Evolutionary conservation across 768 basidiomycete genomes (phyloP).

Genomic region (Termitomyces bulborhizus): DNA sequence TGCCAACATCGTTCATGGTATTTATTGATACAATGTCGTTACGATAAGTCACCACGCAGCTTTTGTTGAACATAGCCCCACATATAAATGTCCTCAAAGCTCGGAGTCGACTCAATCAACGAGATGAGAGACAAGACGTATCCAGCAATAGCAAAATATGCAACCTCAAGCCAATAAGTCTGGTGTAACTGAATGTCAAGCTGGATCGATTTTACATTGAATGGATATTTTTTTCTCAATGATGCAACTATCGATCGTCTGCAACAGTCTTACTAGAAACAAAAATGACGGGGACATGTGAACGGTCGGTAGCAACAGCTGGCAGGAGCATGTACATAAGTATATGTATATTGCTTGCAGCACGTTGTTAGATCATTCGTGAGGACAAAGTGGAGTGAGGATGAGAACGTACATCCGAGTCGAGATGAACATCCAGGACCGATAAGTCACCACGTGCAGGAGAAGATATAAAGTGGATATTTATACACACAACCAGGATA

Average conservation of each 20-base stretch:
- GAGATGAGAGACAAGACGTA: no score
- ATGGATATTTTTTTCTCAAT: neutral
- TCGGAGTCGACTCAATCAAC: neutral
- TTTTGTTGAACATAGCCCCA: neutral
- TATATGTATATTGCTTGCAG: neutral
- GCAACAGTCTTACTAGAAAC: neutral
- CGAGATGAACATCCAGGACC: neutral
- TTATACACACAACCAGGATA: no score
- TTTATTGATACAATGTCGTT: conserved; percentile 1
- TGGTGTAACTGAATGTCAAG: neutral
- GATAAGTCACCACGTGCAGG: neutral
- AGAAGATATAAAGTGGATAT: neutral
- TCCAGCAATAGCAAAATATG: no score
- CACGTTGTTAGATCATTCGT: neutral
- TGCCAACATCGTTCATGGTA: neutral
- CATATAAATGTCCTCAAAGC: neutral
- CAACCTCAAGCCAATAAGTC: neutral
- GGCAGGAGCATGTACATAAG: neutral
- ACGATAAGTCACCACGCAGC: no score
- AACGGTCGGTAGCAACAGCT: neutral
- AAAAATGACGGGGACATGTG: neutral
- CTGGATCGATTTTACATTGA: neutral
- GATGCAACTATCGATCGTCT: neutral
- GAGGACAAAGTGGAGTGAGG: neutral
- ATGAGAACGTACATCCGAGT: neutral